Base-by-base conservation (phyloP, 345 rosid species). In the Acer campestre region DNA sequence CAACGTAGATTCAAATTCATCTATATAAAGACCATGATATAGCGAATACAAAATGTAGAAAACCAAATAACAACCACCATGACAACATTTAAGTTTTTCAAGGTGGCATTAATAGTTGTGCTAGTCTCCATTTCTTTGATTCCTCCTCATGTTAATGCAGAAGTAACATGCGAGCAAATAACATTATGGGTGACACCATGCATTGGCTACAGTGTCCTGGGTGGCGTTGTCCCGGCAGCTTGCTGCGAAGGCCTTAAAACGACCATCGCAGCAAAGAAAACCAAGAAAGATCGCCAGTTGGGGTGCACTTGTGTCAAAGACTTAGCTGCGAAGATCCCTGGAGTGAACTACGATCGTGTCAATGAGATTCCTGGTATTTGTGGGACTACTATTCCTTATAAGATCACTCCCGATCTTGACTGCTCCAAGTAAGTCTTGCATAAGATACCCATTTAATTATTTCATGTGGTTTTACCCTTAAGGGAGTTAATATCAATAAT, bases 191-290 rank as follows among this genome's bases (percentile, higher is more conserved):
- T 84, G 68, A 80, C 38, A 8, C 87, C 87, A 22, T 84, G 87
- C 83, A 84, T 84, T 48, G 11, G 62, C 51, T 82, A 77, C 12
- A 81, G 75, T 3, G 22, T 84, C 0, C n/a, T 75, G 1, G 85
- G 85, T 2, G 87, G 83, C 10, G 61, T 12, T 0, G 87, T 82
- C 44, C 78, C 78, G 0, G 73, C 75, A 4, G 68, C 58, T 2
- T 84, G 85, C 55, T 84, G 85, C 58, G 4, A 53, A 6, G 87
- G 87, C 20, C 20, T 84, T 4, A 82, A 82, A 62, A 66, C 75
- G 10, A 18, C 64, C 27, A 42, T 74, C 1, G 82, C 72, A 0
- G 76, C 82, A 1, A 70, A 70, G 44, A 82, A 79, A 17, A 84
- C 85, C 72, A 67, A 40, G 1, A 70, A 77, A 62, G 87, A 84